Conservation (phyloP, 495 filamentous ascomycete species). For the Penicillium daleae region DNA sequence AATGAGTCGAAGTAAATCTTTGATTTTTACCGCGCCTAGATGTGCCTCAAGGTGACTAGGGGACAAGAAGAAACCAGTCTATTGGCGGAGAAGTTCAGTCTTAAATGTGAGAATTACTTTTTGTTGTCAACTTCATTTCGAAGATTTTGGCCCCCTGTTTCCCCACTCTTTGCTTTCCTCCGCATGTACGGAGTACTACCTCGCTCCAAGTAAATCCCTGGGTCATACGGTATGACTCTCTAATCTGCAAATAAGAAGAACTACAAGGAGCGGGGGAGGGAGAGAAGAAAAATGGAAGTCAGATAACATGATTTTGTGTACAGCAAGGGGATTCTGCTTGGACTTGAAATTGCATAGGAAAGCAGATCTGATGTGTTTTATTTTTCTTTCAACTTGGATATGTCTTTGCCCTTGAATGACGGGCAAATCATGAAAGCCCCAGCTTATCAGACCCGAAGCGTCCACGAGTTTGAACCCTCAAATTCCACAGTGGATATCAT, state of each 20-base stretch:
- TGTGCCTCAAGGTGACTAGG: neutral
- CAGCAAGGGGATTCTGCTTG: neutral
- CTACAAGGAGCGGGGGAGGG: neutral
- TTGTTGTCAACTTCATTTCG: too few species aligned
- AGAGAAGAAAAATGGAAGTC: neutral
- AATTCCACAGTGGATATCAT: slow-evolving; percentile 14
- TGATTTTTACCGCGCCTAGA: slow-evolving; percentile 1
- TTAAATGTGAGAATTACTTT: neutral
- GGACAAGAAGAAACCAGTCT: neutral
- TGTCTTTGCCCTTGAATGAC: slow-evolving; percentile 25
- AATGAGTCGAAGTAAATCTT: slow-evolving; percentile 7
- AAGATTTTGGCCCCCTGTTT: too few species aligned
- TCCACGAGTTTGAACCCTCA: slow-evolving; percentile 7
- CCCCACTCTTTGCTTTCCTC: neutral
- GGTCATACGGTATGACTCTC: neutral
- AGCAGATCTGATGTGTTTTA: neutral
- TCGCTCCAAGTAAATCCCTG: neutral
- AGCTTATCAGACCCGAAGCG: slow-evolving; percentile 17
- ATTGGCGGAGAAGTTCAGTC: neutral
- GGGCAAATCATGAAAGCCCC: slow-evolving; percentile 11
- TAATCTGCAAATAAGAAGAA: neutral
- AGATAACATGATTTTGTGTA: neutral
- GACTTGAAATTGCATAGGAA: neutral
- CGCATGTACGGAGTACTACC: neutral
- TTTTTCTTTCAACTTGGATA: neutral